phyloP scores from a whole-genome alignment of 306 rosid species.

The Prunus dulcis region DNA sequence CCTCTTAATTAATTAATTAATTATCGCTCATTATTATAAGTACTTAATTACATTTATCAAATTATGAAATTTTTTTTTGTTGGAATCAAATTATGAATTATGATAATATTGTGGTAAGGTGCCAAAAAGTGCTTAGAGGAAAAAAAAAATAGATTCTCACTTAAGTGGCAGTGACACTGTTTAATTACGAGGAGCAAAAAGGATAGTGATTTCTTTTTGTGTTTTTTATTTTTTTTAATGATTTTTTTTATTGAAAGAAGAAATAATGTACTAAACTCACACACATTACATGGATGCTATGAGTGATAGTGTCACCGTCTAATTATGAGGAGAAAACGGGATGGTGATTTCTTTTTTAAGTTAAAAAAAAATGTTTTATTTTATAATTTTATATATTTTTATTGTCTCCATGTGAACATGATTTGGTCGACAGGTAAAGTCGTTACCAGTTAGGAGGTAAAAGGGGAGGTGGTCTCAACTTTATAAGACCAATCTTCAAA shows the following conservation, averaged over 20 bases:
- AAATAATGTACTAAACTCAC: no score
- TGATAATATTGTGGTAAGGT: background rate
- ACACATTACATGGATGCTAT: fast-evolving
- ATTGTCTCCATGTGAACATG: constrained; percentile 15
- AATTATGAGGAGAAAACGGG: constrained; percentile 5
- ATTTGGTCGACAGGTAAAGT: constrained; percentile 55
- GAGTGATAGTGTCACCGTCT: constrained; percentile 2
- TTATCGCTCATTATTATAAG: background rate
- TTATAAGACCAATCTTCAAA: constrained; percentile 33
- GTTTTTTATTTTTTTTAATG: no score
- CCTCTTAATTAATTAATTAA: background rate
- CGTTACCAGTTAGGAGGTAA: constrained; percentile 53
- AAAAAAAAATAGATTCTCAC: constrained; percentile 13
- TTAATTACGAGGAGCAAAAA: constrained; percentile 8
- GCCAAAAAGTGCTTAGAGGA: background rate
- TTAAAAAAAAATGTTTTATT: background rate
- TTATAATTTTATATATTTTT: background rate
- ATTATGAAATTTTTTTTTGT: background rate
- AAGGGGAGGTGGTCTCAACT: constrained; percentile 37
- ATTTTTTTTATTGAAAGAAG: fast-evolving
- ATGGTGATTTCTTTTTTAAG: background rate
- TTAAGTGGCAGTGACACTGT: constrained; percentile 2
- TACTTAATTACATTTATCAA: background rate
- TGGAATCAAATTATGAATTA: background rate
- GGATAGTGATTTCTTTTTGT: background rate